Evolutionary conservation across 2,329 filamentous ascomycete species (phyloP).

Genomic region (Pseudocercospora cruenta): DNA sequence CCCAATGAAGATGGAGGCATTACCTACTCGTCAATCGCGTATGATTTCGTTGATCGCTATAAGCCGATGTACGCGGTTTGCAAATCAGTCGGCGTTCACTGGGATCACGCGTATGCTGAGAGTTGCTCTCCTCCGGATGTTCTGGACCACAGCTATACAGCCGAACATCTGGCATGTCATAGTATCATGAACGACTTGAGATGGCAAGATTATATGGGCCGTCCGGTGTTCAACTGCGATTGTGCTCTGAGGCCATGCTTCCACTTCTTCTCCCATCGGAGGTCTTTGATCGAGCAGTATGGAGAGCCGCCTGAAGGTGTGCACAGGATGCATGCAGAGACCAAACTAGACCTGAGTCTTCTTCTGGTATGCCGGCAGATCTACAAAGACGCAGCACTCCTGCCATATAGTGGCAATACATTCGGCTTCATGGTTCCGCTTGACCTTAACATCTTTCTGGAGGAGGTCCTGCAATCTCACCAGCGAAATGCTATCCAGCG

Average conservation of each 20-base stretch:
- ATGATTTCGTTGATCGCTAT: constrained; percentile 4
- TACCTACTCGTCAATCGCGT: not conserved
- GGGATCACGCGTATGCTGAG: not conserved
- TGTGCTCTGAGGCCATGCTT: constrained; percentile 20
- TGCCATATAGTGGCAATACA: constrained; percentile 21
- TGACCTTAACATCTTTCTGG: constrained; percentile 21
- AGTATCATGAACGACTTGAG: constrained; percentile 20
- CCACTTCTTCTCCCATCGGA: constrained; percentile 20
- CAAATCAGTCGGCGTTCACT: not conserved
- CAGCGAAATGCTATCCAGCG: constrained; percentile 18
- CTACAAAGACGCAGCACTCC: constrained; percentile 20
- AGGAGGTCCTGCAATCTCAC: constrained; percentile 8
- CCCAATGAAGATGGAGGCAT: constrained; percentile 16
- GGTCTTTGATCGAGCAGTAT: constrained; percentile 19
- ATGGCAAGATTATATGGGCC: constrained; percentile 20
- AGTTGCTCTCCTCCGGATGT: constrained; percentile 1
- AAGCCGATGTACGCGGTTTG: constrained; percentile 23
- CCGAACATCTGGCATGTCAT: constrained; percentile 12
- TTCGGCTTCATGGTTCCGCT: constrained; percentile 20
- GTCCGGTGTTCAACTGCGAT: constrained; percentile 11
- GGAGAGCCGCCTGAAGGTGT: constrained; percentile 19
- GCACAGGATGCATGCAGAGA: constrained; percentile 10
- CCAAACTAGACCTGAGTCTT: constrained; percentile 20
- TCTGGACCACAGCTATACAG: constrained; percentile 6
- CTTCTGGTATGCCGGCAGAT: constrained; percentile 17